These are phyloP conservation scores for Ganoderma leucocontextum DNA, from an alignment of 1,284 basidiomycete species.

Conservation along the genomic window DNA sequence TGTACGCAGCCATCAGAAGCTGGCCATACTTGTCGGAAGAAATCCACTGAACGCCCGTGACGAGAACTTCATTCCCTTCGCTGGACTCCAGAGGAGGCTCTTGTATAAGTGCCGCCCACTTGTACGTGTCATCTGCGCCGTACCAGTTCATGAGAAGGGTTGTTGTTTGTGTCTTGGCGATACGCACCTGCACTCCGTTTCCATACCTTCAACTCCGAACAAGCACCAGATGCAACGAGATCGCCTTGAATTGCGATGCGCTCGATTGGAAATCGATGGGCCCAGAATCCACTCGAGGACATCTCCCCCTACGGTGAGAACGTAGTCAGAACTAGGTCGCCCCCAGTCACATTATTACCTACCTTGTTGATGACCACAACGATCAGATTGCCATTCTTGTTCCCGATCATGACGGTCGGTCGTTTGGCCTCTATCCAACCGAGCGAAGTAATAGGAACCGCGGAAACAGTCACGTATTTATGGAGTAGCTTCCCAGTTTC, in stretches of 20 bases:
- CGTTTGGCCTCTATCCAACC: neutral
- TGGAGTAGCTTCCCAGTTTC: neutral
- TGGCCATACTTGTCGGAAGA: neutral
- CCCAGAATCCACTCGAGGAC: neutral
- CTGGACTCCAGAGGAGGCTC: neutral
- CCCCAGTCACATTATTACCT: neutral
- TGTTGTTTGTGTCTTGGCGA: neutral
- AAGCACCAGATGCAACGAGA: neutral
- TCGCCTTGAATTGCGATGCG: neutral
- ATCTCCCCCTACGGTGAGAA: neutral
- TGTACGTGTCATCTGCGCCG: neutral
- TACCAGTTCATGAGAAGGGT: neutral
- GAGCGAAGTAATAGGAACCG: neutral
- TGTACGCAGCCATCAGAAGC: neutral
- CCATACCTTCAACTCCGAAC: slow-evolving; percentile 1
- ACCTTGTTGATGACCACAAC: neutral
- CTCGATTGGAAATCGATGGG: neutral
- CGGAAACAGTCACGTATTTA: neutral
- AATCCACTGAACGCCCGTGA: neutral
- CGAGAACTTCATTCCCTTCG: neutral
- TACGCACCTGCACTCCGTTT: neutral
- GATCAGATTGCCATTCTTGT: neutral
- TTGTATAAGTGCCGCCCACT: neutral
- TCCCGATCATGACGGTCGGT: neutral
- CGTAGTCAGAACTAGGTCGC: neutral